Evolutionary conservation across 2,329 filamentous ascomycete species (phyloP).

Genomic region (Sporothrix pallida): DNA sequence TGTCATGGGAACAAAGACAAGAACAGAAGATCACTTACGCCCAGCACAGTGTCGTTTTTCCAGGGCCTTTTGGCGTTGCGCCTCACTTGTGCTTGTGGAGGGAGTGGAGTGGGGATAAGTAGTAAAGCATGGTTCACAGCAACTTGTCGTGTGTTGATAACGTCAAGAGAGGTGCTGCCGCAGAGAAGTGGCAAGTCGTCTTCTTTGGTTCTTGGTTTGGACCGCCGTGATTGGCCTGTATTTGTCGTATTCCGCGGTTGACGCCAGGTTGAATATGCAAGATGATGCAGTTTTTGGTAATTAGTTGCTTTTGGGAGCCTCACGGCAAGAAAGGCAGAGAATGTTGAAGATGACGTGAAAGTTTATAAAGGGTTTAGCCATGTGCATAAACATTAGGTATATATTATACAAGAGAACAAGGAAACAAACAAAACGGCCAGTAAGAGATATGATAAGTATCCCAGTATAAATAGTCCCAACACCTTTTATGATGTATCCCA

Average conservation of each 20-base stretch:
- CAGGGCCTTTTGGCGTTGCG: neutral
- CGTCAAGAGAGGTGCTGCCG: neutral
- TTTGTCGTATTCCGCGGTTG: neutral
- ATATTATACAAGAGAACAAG: neutral
- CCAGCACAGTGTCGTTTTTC: neutral
- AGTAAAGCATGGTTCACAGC: neutral
- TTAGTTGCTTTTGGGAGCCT: neutral
- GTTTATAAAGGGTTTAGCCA: neutral
- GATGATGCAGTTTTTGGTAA: neutral
- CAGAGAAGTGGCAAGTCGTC: neutral
- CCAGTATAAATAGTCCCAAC: conserved; percentile 1
- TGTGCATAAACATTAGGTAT: no score
- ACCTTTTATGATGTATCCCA: conserved; percentile 11
- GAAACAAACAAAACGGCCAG: neutral
- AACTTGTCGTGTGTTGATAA: neutral
- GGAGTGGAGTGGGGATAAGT: conserved; percentile 13
- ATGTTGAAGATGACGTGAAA: neutral
- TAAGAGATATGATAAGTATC: neutral
- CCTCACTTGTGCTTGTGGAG: neutral
- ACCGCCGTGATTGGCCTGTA: neutral
- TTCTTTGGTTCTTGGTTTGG: neutral
- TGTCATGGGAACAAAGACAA: conserved; percentile 3
- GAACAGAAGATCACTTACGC: neutral
- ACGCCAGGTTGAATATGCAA: neutral
- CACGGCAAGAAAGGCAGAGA: neutral